Percentiles rank a stretch among this genome's conserved stretches.
Conservation (phyloP, 2,329 filamentous ascomycete species). For the Claviceps sp. region DNA sequence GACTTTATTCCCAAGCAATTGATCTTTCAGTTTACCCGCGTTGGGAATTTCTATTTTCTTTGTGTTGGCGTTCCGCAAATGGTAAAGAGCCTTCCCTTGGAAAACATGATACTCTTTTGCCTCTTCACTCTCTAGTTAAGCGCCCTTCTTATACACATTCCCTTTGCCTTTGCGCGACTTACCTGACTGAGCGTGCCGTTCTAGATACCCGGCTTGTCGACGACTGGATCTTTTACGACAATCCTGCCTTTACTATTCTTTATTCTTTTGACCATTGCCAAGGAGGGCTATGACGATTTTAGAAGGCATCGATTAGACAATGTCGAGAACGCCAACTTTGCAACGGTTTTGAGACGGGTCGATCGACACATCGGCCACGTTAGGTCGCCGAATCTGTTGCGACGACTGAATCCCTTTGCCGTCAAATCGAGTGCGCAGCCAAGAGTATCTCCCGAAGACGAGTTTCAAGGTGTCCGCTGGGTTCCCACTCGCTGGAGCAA, state of each 20-base stretch:
- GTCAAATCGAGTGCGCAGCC: conserved; percentile 17
- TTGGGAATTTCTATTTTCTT: conserved; percentile 81
- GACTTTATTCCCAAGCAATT: conserved; percentile 79
- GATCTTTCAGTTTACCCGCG: conserved; percentile 71
- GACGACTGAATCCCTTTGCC: conserved; percentile 21
- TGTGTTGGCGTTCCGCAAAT: conserved; percentile 74
- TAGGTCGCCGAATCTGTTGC: conserved; percentile 11
- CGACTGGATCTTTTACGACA: conserved; percentile 62
- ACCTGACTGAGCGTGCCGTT: not conserved
- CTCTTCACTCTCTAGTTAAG: not conserved
- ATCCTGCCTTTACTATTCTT: conserved; percentile 64
- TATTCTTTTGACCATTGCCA: conserved; percentile 65
- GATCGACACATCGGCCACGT: conserved; percentile 19
- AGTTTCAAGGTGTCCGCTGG: conserved; percentile 49
- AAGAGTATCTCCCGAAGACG: conserved; percentile 31
- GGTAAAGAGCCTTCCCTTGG: conserved; percentile 13
- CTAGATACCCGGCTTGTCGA: conserved; percentile 55
- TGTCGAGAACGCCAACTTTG: conserved; percentile 54
- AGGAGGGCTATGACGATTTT: conserved; percentile 80
- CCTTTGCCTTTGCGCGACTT: too few species aligned
- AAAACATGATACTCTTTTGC: not conserved
- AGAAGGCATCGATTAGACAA: conserved; percentile 69
- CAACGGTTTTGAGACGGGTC: conserved; percentile 29
- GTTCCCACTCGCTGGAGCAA: conserved; percentile 28
- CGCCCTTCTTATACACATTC: not conserved